Base-by-base conservation (phyloP, 2,329 filamentous ascomycete species). In the Paramyrothecium sp. region DNA sequence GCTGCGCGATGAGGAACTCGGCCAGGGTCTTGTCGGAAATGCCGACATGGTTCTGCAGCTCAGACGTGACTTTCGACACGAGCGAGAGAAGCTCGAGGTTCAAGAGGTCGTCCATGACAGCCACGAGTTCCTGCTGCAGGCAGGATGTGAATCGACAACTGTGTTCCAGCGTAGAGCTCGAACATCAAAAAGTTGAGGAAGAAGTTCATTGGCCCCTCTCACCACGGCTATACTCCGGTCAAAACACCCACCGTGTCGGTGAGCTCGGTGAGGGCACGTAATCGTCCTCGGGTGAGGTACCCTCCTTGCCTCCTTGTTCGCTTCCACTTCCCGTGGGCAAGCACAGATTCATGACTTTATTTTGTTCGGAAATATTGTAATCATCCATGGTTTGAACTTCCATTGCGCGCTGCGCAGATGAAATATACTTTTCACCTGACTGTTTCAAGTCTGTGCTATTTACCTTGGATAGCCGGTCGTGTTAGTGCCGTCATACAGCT, bases 1-100 rank as follows among this genome's bases (percentile, higher is more conserved):
- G 91, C 71, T 97, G 90, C 60, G 90, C 90, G 69, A 99, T 97
- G 67, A 99, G 87, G 71, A 97, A 99, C 75, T 99, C 95, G 65
- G 95, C 93, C 23, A 99, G 86, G 5, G 92, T 97, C 75, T 96
- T 97, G 76, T 99, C 93, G 71, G 85, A 90, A 66, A 97, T 87
- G 56, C 93, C 92, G 58, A 98, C 77, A 75, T 99, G 91, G 70
- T 99, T 99, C 67, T 96, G 89, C 54, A 99, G 82, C 75, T 99
- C 95, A 19, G 90, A 94, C 16, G 92, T 92, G 66, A 99, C 92
- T 74, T 94, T 97, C 53, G 92, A 95, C 56, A 98, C 92, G 69
- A 99, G 88, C 67, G 93, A 97, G 55, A 99, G 84, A 60, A 96
- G 82, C 81, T 99, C 95, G 71, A 99, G 87, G 66, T 91, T 90